Percentiles rank a stretch among this genome's conserved stretches.
These are phyloP conservation scores for Aspergillus coremiiformis DNA, from an alignment of 495 filamentous ascomycete species.

Conservation along the genomic window DNA sequence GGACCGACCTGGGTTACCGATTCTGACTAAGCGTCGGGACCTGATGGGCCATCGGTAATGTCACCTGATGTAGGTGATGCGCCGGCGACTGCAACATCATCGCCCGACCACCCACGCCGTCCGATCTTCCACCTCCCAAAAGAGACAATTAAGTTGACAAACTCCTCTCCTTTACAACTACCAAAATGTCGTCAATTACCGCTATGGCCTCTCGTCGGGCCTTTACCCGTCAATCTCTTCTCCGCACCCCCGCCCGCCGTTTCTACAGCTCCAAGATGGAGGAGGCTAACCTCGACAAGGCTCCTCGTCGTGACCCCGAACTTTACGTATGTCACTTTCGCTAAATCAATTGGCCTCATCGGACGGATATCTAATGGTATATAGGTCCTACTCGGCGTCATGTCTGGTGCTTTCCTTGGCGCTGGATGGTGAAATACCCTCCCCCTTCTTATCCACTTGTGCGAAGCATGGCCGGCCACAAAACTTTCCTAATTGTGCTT, in stretches of 20 bases:
- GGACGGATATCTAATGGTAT: conserved; percentile 11
- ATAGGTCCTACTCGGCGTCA: conserved; percentile 84
- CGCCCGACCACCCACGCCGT: conserved; percentile 22
- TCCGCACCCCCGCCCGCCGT: conserved; percentile 38
- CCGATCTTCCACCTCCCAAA: conserved; percentile 25
- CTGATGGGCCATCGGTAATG: conserved; percentile 18
- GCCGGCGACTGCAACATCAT: conserved; percentile 38
- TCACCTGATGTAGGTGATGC: conserved; percentile 31
- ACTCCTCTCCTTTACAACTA: conserved; percentile 15
- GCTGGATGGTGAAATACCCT: conserved; percentile 62
- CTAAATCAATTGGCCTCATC: conserved; percentile 2
- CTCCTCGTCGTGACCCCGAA: conserved; percentile 70
- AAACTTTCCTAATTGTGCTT: conserved; percentile 4
- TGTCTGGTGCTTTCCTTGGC: conserved; percentile 79
- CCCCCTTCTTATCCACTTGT: conserved; percentile 53
- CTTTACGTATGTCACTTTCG: conserved; percentile 56
- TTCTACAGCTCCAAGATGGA: conserved; percentile 40
- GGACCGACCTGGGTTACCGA: conserved; percentile 22
- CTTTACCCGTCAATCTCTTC: conserved; percentile 38
- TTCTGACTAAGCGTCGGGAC: not conserved
- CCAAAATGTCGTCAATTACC: conserved; percentile 47
- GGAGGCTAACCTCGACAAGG: conserved; percentile 51
- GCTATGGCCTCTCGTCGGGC: conserved; percentile 46
- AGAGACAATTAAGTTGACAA: conserved; percentile 11
- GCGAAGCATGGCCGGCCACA: not conserved